Evolutionary conservation across 2,329 filamentous ascomycete genomes (phyloP).

Genomic region (Tolypocladium capitatum): DNA sequence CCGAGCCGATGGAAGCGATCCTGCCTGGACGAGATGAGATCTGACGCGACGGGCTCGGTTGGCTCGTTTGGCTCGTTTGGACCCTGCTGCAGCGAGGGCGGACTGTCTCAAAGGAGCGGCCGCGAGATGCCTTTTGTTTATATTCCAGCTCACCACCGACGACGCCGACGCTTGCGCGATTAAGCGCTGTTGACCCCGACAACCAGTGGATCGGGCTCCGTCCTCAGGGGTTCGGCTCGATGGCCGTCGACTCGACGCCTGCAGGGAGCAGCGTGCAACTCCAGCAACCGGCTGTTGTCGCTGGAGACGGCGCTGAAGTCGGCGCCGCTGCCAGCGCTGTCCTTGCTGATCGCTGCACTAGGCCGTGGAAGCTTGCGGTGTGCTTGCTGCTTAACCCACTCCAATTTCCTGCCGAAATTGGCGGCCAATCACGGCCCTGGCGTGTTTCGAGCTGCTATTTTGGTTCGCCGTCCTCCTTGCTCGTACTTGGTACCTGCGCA

Average conservation of each 20-base stretch:
- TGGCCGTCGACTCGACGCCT: not conserved
- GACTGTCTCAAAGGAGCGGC: not conserved
- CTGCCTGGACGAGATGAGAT: not conserved
- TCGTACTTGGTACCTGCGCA: too few species aligned
- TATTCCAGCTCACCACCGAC: not conserved
- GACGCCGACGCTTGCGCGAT: not conserved
- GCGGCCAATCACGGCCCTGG: not conserved
- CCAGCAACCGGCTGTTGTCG: not conserved
- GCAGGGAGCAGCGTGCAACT: not conserved
- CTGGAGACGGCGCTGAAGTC: too few species aligned
- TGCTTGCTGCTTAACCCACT: too few species aligned
- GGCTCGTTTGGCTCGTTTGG: too few species aligned
- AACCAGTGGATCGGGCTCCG: not conserved
- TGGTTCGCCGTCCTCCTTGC: too few species aligned
- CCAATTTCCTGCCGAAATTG: not conserved
- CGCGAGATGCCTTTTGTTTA: not conserved
- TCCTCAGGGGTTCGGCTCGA: not conserved
- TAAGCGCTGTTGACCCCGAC: not conserved
- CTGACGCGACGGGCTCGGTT: too few species aligned
- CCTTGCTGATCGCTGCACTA: too few species aligned
- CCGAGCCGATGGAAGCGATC: not conserved
- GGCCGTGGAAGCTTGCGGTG: too few species aligned
- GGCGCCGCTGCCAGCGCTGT: too few species aligned
- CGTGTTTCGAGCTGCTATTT: not conserved
- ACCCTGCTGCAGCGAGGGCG: not conserved